Evolutionary conservation across 2,329 filamentous ascomycete genomes (phyloP).

Genomic region (Aspergillus sp.): DNA sequence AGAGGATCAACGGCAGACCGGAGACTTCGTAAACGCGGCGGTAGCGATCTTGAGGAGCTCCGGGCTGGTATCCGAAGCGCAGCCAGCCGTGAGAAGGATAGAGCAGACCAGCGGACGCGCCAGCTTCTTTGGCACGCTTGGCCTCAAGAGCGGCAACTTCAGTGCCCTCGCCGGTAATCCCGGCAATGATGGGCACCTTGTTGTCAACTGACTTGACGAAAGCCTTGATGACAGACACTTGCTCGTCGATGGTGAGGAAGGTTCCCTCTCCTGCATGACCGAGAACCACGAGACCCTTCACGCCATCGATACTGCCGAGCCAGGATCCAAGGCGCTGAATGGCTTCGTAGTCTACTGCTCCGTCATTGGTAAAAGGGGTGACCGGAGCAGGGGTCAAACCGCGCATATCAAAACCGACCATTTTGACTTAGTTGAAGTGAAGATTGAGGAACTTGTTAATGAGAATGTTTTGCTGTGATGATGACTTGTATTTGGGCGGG

Average conservation of each 20-base stretch:
- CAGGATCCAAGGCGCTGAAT: slow-evolving; percentile 55
- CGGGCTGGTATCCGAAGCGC: slow-evolving; percentile 55
- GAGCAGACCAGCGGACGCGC: slow-evolving; percentile 51
- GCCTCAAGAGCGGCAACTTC: slow-evolving; percentile 54
- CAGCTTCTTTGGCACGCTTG: slow-evolving; percentile 50
- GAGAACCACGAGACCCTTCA: slow-evolving; percentile 55
- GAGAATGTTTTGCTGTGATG: no score
- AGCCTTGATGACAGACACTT: slow-evolving; percentile 51
- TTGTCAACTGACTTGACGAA: slow-evolving; percentile 54
- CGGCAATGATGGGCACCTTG: slow-evolving; percentile 53
- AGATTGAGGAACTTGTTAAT: no score
- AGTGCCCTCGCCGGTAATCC: slow-evolving; percentile 55
- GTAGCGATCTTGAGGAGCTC: slow-evolving; percentile 55
- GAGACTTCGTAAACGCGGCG: slow-evolving; percentile 51
- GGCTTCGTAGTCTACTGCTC: slow-evolving; percentile 52
- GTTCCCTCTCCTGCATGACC: slow-evolving; percentile 58
- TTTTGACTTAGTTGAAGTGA: slow-evolving; percentile 8
- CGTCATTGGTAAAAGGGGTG: slow-evolving; percentile 52
- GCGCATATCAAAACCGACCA: slow-evolving; percentile 44
- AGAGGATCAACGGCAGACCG: slow-evolving; percentile 52
- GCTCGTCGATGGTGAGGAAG: slow-evolving; percentile 53
- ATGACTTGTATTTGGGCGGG: no score
- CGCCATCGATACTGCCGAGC: slow-evolving; percentile 53
- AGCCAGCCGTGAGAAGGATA: slow-evolving; percentile 57
- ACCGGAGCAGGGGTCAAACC: slow-evolving; percentile 54